A percentile compares a stretch with the other conserved stretches of the same genome.
phyloP scores from a whole-genome alignment of 306 rosid genomes.

The Cicer bijugum region DNA sequence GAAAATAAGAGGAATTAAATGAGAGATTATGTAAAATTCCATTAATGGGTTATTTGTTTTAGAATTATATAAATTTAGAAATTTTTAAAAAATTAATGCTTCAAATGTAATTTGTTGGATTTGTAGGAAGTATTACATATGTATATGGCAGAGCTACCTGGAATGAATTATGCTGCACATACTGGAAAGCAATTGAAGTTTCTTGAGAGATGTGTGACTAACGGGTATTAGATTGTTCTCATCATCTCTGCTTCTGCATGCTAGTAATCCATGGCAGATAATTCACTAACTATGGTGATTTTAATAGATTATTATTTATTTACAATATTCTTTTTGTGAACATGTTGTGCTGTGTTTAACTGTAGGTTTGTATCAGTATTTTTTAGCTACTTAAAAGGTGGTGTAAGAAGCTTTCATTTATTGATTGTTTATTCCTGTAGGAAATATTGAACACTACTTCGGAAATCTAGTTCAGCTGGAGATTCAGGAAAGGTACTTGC shows the following conservation, averaged over 20 bases:
- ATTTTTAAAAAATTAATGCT: neutral
- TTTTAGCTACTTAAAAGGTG: slow-evolving; percentile 30
- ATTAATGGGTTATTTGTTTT: neutral
- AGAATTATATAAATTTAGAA: neutral
- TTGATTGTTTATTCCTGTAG: slow-evolving; percentile 52
- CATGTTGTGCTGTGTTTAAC: neutral
- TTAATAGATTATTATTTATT: neutral
- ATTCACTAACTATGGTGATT: slow-evolving; percentile 7
- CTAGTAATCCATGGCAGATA: slow-evolving; percentile 3
- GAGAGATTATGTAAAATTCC: slow-evolving; percentile 11
- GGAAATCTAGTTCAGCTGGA: slow-evolving; percentile 52
- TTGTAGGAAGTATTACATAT: slow-evolving; percentile 73
- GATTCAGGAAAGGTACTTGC: slow-evolving; percentile 60
- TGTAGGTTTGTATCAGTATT: neutral
- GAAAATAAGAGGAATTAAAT: neutral
- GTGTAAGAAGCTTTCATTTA: slow-evolving; percentile 15
- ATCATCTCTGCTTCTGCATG: slow-evolving; percentile 27
- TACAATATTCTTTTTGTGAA: neutral
- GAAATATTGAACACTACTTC: slow-evolving; percentile 81
- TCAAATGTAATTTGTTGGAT: slow-evolving; percentile 12
- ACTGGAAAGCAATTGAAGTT: slow-evolving; percentile 83
- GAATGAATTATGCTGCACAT: slow-evolving; percentile 89
- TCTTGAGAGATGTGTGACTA: slow-evolving; percentile 82
- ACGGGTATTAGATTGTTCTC: slow-evolving; percentile 60
- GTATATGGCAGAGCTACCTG: slow-evolving; percentile 78